A percentile compares a stretch with the other conserved stretches of the same genome.
Evolutionary conservation across 2,329 filamentous ascomycete species (phyloP).

Genomic region (Ceratocystis cubensis): DNA sequence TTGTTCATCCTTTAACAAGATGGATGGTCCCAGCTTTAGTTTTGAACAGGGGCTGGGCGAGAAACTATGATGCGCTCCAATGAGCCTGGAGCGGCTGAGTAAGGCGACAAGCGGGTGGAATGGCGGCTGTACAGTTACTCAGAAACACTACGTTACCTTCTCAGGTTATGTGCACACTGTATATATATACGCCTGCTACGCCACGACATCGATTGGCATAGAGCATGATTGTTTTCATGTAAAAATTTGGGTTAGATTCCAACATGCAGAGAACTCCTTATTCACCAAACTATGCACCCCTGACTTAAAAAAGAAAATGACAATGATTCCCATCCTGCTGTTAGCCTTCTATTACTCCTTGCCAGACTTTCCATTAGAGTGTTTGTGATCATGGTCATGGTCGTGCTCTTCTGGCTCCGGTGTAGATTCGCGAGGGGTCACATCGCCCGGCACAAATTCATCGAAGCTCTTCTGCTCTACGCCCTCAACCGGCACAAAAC

Average conservation of each 20-base stretch:
- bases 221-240: too few species aligned
- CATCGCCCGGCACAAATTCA: slow-evolving; percentile 61
- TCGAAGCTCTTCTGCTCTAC: slow-evolving; percentile 50
- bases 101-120: neutral
- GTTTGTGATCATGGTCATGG: slow-evolving; percentile 29
- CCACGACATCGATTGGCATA: too few species aligned
- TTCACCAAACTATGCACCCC: slow-evolving; percentile 5
- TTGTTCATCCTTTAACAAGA: neutral
- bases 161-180: neutral
- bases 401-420: slow-evolving; percentile 32
- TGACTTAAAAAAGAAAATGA: neutral
- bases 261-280: neutral
- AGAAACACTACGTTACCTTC: neutral
- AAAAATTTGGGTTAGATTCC: neutral
- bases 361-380: slow-evolving; percentile 23
- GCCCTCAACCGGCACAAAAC: slow-evolving; percentile 62
- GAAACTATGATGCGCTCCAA: neutral
- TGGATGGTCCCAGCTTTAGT: neutral
- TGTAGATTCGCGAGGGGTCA: slow-evolving; percentile 44
- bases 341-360: slow-evolving; percentile 15
- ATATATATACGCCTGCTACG: too few species aligned
- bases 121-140: neutral
- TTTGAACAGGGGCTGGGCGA: neutral
- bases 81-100: neutral
- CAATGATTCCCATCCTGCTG: neutral